Evolutionary conservation across 805 yeast genomes (phyloP).

Genomic region (Blastobotrys peoriensis): DNA sequence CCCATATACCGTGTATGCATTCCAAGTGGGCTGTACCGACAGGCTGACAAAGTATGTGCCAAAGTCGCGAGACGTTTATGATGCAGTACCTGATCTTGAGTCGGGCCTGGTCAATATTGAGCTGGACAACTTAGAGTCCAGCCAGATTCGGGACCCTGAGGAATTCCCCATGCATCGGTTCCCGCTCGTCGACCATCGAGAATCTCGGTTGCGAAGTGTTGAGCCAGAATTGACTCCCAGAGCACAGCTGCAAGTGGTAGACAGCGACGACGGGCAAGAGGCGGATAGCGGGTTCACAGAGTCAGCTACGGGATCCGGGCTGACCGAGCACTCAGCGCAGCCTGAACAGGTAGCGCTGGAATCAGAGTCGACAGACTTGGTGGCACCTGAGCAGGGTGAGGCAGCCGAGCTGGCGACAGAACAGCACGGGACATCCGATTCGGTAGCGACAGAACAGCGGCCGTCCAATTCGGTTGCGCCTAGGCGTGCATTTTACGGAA

Average conservation of each 20-base stretch:
- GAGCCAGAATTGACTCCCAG: not conserved
- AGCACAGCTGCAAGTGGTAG: not conserved
- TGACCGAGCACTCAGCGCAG: not conserved
- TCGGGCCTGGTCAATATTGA: no score
- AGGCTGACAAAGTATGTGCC: not conserved
- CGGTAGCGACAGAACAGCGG: not conserved
- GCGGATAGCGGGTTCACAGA: not conserved
- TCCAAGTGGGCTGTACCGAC: not conserved
- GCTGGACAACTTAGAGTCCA: not conserved
- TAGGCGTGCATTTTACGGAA: constrained; percentile 10
- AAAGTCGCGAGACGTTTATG: not conserved
- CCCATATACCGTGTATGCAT: not conserved
- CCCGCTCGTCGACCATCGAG: not conserved
- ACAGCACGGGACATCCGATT: not conserved
- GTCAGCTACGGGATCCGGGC: not conserved
- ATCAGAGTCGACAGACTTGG: not conserved
- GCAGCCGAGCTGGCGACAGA: not conserved
- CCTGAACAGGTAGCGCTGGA: not conserved
- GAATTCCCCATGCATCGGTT: not conserved
- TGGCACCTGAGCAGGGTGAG: not conserved
- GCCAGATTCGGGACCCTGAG: not conserved
- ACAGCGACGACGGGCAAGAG: not conserved
- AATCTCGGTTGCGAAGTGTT: no score
- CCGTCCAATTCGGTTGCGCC: not conserved
- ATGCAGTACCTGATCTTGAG: not conserved